Base-by-base conservation (phyloP, 2,329 filamentous ascomycete genomes). In the Monosporascus cannonballus region DNA sequence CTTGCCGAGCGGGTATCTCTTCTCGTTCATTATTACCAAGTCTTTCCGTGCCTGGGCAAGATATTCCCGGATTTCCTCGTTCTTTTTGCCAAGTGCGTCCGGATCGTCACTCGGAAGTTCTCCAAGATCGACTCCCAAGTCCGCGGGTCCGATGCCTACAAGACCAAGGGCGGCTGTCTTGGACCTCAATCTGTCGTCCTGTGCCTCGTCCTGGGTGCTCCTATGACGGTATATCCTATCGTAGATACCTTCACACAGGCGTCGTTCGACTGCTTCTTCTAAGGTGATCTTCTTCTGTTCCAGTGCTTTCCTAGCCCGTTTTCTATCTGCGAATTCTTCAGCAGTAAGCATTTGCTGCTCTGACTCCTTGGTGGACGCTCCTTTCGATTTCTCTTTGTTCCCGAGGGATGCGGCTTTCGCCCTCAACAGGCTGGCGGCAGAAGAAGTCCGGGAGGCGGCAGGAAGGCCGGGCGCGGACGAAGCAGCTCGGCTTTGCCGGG, bases 181-280 rank as follows among this genome's bases (percentile, higher is more conserved):
- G 9, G 94, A 99, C 30, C 94, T 84, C 49, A 99, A 76, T 67
- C 96, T 96, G 64, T 96, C 92, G 67, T 99, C 94, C 64, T 93
- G 83, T 14, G 94, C 92, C 70, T 96, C 93, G 66, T 99, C 94
- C 63, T 97, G 86, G 0, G 93, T 96, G 67, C 81, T 94, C 54
- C 87, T 84, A 68, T 99, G 94, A 47, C 91, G 85, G 80, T 93
- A 99, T 67, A 99, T 90, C 59, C 88, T 86, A 53, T 86, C 80
- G 65, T 97, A 97, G 46, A 93, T 85, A 50, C 86, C 85, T 66
- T 96, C 90, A 65, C 90, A 95, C 11, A 92, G 81, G 57, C 88
- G 83, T 58, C 89, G 83, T 68, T 99, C 94, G 0, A 97, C 89
- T 4, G 91, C 90, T 69, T 99, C 94, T 70, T 99, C 93, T 30